Percentiles rank a stretch among this genome's conserved stretches.
Conservation (phyloP, 306 rosid genomes). For the Mimosa bimucronata region DNA sequence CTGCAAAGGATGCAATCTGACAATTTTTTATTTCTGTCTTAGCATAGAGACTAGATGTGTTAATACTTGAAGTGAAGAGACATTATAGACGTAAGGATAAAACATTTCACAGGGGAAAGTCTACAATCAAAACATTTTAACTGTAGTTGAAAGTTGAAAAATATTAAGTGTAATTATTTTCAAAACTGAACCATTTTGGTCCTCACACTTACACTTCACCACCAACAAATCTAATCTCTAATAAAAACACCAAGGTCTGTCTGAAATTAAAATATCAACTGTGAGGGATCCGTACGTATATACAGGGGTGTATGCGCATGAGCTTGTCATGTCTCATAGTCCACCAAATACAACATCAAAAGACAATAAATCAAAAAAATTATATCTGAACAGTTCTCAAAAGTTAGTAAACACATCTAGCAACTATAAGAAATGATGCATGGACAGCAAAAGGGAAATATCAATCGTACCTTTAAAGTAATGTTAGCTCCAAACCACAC, state of each 20-base stretch:
- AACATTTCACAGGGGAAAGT: neutral
- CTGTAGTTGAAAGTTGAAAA: neutral
- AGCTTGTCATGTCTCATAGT: neutral
- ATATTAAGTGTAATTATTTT: neutral
- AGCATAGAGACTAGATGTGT: neutral
- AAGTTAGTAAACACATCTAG: slow-evolving; percentile 2
- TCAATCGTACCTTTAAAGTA: slow-evolving; percentile 62
- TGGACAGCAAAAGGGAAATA: slow-evolving; percentile 5
- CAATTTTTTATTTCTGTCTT: neutral
- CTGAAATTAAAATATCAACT: neutral
- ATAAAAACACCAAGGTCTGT: neutral
- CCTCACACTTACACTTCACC: neutral
- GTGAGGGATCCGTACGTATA: neutral
- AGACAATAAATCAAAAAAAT: neutral
- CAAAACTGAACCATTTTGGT: neutral
- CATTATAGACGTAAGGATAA: neutral
- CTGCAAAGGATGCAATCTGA: neutral
- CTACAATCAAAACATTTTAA: neutral
- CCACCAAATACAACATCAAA: neutral
- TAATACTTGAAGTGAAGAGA: neutral
- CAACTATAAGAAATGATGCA: neutral
- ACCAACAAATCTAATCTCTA: neutral
- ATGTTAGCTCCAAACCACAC: slow-evolving; percentile 77
- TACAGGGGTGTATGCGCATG: neutral
- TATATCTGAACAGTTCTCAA: slow-evolving; percentile 16